Conservation (phyloP, 2,329 filamentous ascomycete genomes). For the Phymatotrichopsis omnivora region DNA sequence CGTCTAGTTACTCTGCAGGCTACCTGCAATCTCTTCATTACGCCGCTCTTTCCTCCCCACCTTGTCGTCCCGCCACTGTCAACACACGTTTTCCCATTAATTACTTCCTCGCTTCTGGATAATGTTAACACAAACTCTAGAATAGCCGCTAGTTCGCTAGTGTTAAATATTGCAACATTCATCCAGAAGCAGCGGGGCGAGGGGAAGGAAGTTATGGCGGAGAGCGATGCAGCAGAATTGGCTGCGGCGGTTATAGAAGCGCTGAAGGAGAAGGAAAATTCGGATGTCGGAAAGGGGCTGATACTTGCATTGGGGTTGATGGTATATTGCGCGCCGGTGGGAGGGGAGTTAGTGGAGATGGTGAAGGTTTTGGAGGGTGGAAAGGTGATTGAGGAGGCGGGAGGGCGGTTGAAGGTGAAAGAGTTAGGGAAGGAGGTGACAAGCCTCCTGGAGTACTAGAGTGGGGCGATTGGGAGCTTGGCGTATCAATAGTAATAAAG, state of each 20-base stretch:
- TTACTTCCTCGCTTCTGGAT: slow-evolving; percentile 71
- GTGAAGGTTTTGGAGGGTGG: slow-evolving; percentile 65
- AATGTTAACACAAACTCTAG: slow-evolving; percentile 62
- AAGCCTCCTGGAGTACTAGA: slow-evolving; percentile 16
- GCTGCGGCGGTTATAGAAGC: slow-evolving; percentile 72
- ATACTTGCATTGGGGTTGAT: slow-evolving; percentile 66
- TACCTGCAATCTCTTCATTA: slow-evolving; percentile 74
- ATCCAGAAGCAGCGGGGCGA: slow-evolving; percentile 57
- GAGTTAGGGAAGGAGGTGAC: slow-evolving; percentile 45
- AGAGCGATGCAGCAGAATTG: slow-evolving; percentile 65
- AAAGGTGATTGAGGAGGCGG: slow-evolving; percentile 52
- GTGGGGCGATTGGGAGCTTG: too few relatives aligned
- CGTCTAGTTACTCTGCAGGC: slow-evolving; percentile 76
- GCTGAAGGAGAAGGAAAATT: slow-evolving; percentile 45
- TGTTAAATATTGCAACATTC: slow-evolving; percentile 68
- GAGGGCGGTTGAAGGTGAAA: slow-evolving; percentile 45
- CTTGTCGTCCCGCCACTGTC: slow-evolving; percentile 49
- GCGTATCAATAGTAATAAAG: too few relatives aligned
- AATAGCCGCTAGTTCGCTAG: slow-evolving; percentile 69
- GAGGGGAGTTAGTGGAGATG: slow-evolving; percentile 72
- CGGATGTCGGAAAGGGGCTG: slow-evolving; percentile 66
- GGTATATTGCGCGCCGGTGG: slow-evolving; percentile 56
- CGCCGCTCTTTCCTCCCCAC: slow-evolving; percentile 57
- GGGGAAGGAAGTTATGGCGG: slow-evolving; percentile 48
- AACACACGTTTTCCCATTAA: slow-evolving; percentile 52